Evolutionary conservation across 495 filamentous ascomycete genomes (phyloP).

Genomic region (Neurospora sp.): DNA sequence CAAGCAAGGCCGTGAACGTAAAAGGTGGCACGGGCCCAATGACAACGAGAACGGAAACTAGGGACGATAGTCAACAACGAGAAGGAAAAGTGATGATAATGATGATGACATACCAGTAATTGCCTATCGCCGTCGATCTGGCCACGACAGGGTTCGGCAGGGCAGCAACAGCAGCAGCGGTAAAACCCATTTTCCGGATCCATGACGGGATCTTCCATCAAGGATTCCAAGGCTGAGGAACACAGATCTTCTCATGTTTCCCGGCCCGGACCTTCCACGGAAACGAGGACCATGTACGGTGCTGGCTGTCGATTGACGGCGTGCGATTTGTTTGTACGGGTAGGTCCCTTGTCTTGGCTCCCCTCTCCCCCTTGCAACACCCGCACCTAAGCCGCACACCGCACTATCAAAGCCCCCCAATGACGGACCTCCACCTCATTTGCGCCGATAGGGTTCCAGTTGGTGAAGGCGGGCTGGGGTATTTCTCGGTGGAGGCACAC

Average conservation of each 20-base stretch:
- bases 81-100: neutral
- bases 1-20: neutral
- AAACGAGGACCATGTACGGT: neutral
- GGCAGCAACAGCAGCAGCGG: neutral
- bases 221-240: neutral
- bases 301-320: neutral
- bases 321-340: neutral
- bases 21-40: neutral
- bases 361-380: neutral
- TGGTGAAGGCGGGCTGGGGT: slow-evolving; percentile 13
- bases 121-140: neutral
- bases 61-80: neutral
- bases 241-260: neutral
- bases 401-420: slow-evolving; percentile 10
- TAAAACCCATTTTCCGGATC: neutral
- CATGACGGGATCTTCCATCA: neutral
- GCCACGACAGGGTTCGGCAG: neutral
- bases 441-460: slow-evolving; percentile 14
- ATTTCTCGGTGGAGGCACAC: slow-evolving; percentile 5
- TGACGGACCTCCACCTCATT: slow-evolving; percentile 16
- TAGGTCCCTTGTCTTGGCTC: neutral
- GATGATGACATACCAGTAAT: neutral
- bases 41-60: neutral
- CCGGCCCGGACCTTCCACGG: neutral
- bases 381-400: slow-evolving; percentile 2